phyloP scores from a whole-genome alignment of 352 stramenopile species.

The Phytophthora cajani region DNA sequence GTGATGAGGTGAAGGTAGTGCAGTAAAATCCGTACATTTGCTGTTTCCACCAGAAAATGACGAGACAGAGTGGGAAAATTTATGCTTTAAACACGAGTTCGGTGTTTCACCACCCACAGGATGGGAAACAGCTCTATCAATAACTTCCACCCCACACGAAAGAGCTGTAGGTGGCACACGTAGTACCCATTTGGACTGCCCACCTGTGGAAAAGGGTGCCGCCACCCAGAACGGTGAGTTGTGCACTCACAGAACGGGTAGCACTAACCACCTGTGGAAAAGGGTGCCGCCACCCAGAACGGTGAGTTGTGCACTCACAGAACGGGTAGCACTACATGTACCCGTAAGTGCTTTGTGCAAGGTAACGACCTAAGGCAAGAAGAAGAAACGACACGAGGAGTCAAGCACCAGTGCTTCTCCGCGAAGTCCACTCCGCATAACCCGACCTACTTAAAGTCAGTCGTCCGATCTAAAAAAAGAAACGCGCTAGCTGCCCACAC shows the following conservation, averaged over 20 bases:
- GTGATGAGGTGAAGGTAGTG: too few species aligned
- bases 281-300: neutral
- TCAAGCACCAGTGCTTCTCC: constrained; percentile 5
- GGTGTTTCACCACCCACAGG: neutral
- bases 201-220: neutral
- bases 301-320: neutral
- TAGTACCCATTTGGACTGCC: neutral
- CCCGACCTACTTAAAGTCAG: constrained; percentile 34
- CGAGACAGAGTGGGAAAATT: too few species aligned
- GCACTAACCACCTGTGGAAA: neutral
- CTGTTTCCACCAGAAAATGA: too few species aligned
- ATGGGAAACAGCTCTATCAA: neutral
- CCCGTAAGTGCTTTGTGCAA: neutral
- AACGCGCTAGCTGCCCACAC: constrained; percentile 39
- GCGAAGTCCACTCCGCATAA: constrained; percentile 1
- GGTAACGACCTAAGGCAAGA: constrained; percentile 66
- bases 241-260: neutral
- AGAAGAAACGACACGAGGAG: constrained; percentile 32
- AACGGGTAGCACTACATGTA: neutral
- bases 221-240: neutral
- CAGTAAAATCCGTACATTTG: too few species aligned
- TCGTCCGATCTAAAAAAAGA: constrained; percentile 73
- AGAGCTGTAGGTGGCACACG: neutral
- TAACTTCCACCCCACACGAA: neutral
- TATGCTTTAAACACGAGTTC: too few species aligned